Percentiles rank a stretch among this genome's conserved stretches.
Conservation (phyloP, 2,329 filamentous ascomycete genomes). For the Basipetospora chlamydospora region DNA sequence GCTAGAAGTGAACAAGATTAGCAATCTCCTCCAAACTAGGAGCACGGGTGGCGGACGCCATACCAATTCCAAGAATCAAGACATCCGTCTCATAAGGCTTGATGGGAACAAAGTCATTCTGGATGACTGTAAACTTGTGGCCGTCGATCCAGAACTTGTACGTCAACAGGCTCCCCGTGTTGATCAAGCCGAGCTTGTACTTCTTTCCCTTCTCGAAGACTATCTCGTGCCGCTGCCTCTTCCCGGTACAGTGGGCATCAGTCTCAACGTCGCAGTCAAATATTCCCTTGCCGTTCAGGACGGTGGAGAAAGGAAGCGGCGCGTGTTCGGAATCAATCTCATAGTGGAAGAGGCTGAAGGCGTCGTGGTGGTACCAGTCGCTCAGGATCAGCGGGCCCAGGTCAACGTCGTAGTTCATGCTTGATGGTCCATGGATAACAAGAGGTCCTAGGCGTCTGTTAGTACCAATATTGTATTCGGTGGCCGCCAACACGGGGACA, state of each 20-base stretch:
- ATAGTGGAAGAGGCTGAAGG: conserved; percentile 19
- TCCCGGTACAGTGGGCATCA: conserved; percentile 7
- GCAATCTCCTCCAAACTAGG: background rate
- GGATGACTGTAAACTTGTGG: conserved; percentile 42
- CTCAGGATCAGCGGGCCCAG: conserved; percentile 42
- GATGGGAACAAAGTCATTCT: conserved; percentile 43
- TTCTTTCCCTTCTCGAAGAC: conserved; percentile 25
- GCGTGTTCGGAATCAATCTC: conserved; percentile 10
- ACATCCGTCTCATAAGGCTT: conserved; percentile 34
- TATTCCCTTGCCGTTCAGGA: conserved; percentile 28
- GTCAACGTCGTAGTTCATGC: conserved; percentile 47
- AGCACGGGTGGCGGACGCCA: background rate
- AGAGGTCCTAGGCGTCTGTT: conserved; percentile 47
- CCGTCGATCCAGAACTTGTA: conserved; percentile 39
- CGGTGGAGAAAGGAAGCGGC: conserved; percentile 23
- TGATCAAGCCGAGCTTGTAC: conserved; percentile 33
- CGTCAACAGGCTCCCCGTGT: conserved; percentile 26
- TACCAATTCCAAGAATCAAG: conserved; percentile 33
- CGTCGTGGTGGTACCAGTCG: conserved; percentile 39
- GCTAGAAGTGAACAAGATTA: conserved; percentile 4
- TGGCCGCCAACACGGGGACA: conserved; percentile 10
- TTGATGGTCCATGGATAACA: conserved; percentile 44
- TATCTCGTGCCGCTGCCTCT: conserved; percentile 20
- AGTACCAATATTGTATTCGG: conserved; percentile 45
- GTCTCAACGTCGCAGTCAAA: conserved; percentile 15